Evolutionary conservation across 2,329 filamentous ascomycete genomes (phyloP), one percentile per base, ranked within the genome.

Genomic region (Verticillium klebahnii): DNA sequence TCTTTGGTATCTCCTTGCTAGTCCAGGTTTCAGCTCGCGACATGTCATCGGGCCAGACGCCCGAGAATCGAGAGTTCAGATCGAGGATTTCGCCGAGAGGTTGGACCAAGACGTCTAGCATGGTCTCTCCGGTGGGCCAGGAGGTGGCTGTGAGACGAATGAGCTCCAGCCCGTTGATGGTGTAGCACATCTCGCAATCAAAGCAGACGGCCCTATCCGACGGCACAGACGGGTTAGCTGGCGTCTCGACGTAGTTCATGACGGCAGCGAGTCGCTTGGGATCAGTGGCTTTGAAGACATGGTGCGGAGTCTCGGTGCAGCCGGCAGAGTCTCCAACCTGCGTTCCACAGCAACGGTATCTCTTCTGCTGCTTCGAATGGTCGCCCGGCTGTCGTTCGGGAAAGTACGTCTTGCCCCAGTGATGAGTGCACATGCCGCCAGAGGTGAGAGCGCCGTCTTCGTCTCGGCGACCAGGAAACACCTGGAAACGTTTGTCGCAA

Each of bases 131-230:
- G 9, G 82, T 79, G 0, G 94, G 94, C 93, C 95, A 99, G 11
- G 89, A 87, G 3, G 94, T 89, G 5, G 91, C 93, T 0, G 95
- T 98, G 3, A 99, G 76, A 9, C 95, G 91, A 61, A 98, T 89
- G 19, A 99, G 83, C 73, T 99, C 95, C 66, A 98, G 79, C 0
- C 96, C 95, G 58, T 89, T 76, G 1, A 91, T 91, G 0, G 96
- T 99, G 71, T 96, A 98, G 5, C 91, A 92, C 95, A 99, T 99
- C 72, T 99, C 95, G 70, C 95, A 98, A 73, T 99, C 95, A 69
- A 99, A 94, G 66, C 88, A 90, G 12, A 98, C 87, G 2, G 90
- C 91, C 39, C 85, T 84, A 59, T 83, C 77, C 1, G 74, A 69
- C 0, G 80, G 77, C 1, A 78, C 80, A 2, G 76, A 69, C 1